Base-by-base conservation (phyloP, 768 basidiomycete species). In the Udeniomyces megalosporus region DNA sequence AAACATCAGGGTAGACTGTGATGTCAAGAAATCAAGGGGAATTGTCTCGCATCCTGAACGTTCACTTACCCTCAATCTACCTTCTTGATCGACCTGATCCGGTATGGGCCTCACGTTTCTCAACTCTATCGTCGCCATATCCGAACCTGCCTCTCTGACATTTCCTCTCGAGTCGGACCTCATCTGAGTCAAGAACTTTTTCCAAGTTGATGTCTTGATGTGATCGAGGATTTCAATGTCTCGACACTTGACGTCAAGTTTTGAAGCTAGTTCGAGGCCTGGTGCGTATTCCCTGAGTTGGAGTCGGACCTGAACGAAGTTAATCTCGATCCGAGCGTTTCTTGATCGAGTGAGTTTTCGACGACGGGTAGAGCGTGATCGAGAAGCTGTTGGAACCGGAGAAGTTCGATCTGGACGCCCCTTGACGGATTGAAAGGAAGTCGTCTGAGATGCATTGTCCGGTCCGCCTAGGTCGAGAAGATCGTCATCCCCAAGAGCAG, bases 151-250 rank as follows among this genome's bases (percentile, higher is more conserved):
- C 75, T 95, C 90, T 35, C 91, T 80, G 14, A 91, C 76, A 70
- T 92, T 88, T 0, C 93, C 93, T 12, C 81, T 81, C 17, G 86
- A 83, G 74, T 93, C 90, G 7, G 85, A 79, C 44, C 85, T 81
- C 70, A 95, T 78, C 58, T 82, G 82, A 3, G 90, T 92, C 63
- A 99, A 75, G 72, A 99, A 97, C 72, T 93, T 97, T 75, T 84
- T 86, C 95, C 95, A 99, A 0, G 95, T 96, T 10, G 91, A 96
- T 0, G 91, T 92, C 77, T 88, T 91, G 78, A 99, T 90, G 70
- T 95, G 92, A 72, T 99, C 95, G 55, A 97, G 76, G 63, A 97
- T 95, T 73, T 95, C 89, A 22, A 89, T 68, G 65, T 88, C 81
- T 62, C 75, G 79, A 55, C 91, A 77, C 12, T 82, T 82, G 15